Evolutionary conservation across 345 rosid genomes (phyloP).

Genomic region (Eucalyptus pumila): DNA sequence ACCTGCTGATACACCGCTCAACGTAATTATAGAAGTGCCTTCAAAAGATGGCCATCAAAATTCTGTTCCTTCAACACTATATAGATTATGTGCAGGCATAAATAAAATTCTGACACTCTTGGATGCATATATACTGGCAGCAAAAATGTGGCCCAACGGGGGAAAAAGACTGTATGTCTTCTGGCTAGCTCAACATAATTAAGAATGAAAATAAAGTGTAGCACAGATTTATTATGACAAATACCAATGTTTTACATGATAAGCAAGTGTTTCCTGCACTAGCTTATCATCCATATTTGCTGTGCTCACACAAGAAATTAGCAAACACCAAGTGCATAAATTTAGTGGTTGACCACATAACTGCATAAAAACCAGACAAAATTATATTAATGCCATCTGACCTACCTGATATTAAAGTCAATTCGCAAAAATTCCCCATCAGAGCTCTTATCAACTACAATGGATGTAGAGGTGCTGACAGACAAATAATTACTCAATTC

Average conservation of each 20-base stretch:
- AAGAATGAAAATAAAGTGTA: background rate
- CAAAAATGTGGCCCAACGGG: background rate
- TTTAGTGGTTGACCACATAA: background rate
- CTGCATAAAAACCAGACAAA: background rate
- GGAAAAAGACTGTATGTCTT: background rate
- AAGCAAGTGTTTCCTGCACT: background rate
- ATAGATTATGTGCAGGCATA: background rate
- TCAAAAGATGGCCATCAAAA: background rate
- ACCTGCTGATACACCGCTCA: background rate
- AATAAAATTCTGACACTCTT: background rate
- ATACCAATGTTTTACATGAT: background rate
- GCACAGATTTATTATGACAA: background rate
- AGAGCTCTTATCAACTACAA: constrained; percentile 82
- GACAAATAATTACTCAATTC: constrained; percentile 79
- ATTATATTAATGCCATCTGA: background rate
- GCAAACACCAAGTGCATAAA: background rate
- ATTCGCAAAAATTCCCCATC: constrained; percentile 88
- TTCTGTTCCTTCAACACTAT: background rate
- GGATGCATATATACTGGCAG: background rate
- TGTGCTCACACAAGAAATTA: background rate
- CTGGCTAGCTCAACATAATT: background rate
- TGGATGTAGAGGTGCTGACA: constrained; percentile 66
- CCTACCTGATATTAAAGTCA: constrained; percentile 86
- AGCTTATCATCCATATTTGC: background rate
- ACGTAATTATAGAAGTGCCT: background rate